Percentiles rank a stretch among this genome's conserved stretches.
These are phyloP conservation scores for Kuraishia molischiana DNA, from an alignment of 805 yeast species.

Conservation along the genomic window DNA sequence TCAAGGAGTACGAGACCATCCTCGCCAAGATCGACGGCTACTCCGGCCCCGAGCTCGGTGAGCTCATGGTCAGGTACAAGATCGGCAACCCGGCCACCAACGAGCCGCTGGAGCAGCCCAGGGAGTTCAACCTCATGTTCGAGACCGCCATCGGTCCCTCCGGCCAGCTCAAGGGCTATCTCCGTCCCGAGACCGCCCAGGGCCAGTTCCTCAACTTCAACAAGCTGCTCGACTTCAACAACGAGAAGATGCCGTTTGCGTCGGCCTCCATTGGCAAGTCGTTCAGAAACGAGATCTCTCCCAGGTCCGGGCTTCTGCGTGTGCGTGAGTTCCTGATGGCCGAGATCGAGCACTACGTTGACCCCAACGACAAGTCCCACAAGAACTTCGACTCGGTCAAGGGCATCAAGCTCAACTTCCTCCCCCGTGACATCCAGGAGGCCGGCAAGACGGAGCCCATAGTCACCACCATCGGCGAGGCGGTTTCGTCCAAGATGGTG, in stretches of 20 bases:
- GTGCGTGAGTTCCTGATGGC: slow-evolving; percentile 99
- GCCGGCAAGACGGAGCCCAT: slow-evolving; percentile 66
- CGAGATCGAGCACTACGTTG: slow-evolving; percentile 97
- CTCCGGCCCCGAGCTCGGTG: slow-evolving; percentile 88
- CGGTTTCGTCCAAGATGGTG: slow-evolving; percentile 78
- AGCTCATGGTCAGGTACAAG: slow-evolving; percentile 69
- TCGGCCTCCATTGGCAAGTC: slow-evolving; percentile 98
- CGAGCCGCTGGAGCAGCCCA: slow-evolving; percentile 79
- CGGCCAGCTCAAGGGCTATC: slow-evolving; percentile 88
- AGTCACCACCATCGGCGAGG: slow-evolving; percentile 75
- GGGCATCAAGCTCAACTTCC: slow-evolving; percentile 63
- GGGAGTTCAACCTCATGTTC: slow-evolving; percentile 95
- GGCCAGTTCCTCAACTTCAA: slow-evolving; percentile 96
- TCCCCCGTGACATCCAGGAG: slow-evolving; percentile 84
- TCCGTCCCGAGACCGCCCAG: slow-evolving; percentile 99
- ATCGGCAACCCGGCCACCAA: slow-evolving; percentile 91
- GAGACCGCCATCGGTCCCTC: slow-evolving; percentile 99
- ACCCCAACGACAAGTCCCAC: slow-evolving; percentile 82
- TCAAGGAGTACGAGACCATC: slow-evolving; percentile 72
- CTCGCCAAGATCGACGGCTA: slow-evolving; percentile 93
- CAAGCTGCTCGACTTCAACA: slow-evolving; percentile 90
- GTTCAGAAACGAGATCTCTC: slow-evolving; percentile 97
- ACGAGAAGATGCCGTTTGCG: slow-evolving; percentile 98
- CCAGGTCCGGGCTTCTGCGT: slow-evolving; percentile 94
- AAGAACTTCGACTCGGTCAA: slow-evolving; percentile 68